Percentiles rank a stretch among this genome's conserved stretches.
These are phyloP conservation scores for Uronychia setigera DNA, from an alignment of 73 alveolate genomes.

Conservation along the genomic window DNA sequence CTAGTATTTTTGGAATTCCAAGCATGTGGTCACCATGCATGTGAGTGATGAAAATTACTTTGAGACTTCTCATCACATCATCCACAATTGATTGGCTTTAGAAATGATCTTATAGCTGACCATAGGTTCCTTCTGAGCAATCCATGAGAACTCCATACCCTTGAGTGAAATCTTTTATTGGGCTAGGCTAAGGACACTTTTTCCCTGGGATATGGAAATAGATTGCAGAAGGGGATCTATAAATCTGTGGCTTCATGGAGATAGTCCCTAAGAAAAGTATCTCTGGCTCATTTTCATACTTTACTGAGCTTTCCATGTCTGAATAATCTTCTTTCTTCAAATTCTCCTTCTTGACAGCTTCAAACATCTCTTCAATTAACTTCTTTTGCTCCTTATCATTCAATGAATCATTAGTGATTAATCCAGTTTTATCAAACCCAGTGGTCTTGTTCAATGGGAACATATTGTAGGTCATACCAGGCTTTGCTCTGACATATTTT, in stretches of 20 bases:
- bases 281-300: slow-evolving; percentile 64
- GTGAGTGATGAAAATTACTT: slow-evolving; percentile 88
- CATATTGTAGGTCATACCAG: slow-evolving; percentile 2
- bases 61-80: slow-evolving; percentile 62
- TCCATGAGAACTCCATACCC: slow-evolving; percentile 41
- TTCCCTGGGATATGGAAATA: slow-evolving; percentile 4
- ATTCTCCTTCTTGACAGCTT: background rate
- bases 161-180: background rate
- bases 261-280: slow-evolving; percentile 88
- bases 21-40: slow-evolving; percentile 97
- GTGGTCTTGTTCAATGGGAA: background rate
- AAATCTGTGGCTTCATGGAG: slow-evolving; percentile 89
- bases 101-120: slow-evolving; percentile 45
- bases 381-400: background rate
- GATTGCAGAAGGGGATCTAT: slow-evolving; percentile 79
- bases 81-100: slow-evolving; percentile 38
- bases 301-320: background rate
- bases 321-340: background rate
- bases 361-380: background rate
- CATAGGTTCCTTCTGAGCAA: slow-evolving; percentile 55
- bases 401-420: background rate
- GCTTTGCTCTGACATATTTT: background rate
- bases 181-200: background rate
- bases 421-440: slow-evolving; percentile 4
- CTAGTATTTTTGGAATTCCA: slow-evolving; percentile 81